Base-by-base conservation (phyloP, 2,329 filamentous ascomycete genomes). In the Byssochlamys sp. region DNA sequence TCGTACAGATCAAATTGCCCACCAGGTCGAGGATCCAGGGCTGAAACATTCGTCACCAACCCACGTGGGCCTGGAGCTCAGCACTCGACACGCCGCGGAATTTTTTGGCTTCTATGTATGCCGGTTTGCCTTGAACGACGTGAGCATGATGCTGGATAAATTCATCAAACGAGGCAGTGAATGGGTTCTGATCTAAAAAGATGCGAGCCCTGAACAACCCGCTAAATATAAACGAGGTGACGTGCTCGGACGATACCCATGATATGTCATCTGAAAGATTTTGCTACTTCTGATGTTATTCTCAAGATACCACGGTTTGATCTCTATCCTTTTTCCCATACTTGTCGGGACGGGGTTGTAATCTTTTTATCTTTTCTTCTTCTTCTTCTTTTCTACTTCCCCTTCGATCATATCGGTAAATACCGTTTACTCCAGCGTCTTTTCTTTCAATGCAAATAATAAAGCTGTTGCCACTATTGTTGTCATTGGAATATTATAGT, bases 31-130 rank as follows among this genome's bases (percentile, higher is more conserved):
- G 70, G 92, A 97, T 69, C 92, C 92, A 4, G 92, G 92, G 9
- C 82, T 97, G 56, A 89, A 89, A 65, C 90, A 94, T 73, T 91
- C 90, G 19, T 92, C 91, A 65, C 91, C 90, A 67, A 97, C 94
- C 7, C 91, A 96, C 69, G 91, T 99, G 55, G 94, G 94, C 9
- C 83, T 99, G 33, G 94, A 99, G 75, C 82, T 99, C 48, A 94
- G 90, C 70, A 91, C 91, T 35, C 84, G 92, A 48, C 92, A 96
- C 72, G 94, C 92, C 6, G 90, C 92, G 33, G 94, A 99, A 74
- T 99, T 99, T 74, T 99, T 99, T 71, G 91, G 88, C 14, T 96
- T 99, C 73, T 97, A 94, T 71, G 82, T 99, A 28, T 96, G 92
- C 73, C 87, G 94, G 19, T 99, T 99, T 71, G 91, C 91, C n/a